A percentile compares a stretch with the other conserved stretches of the same genome.
Conservation (phyloP, 2,329 filamentous ascomycete species). For the Thielaviopsis populi region DNA sequence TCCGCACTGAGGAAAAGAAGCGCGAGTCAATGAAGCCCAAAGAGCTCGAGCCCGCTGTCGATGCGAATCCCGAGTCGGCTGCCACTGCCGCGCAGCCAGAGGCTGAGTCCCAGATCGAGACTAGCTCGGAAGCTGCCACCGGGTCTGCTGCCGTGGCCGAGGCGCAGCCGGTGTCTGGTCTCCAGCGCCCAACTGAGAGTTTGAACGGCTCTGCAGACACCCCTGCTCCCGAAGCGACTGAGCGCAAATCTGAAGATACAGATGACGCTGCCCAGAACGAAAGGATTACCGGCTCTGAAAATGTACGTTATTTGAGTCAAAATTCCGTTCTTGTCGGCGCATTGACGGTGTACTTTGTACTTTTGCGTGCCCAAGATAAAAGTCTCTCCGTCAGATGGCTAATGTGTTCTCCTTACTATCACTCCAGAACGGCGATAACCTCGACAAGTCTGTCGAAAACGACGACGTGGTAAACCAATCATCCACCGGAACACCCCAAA, state of each 20-base stretch:
- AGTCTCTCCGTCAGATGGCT: background rate
- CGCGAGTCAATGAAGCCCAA: slow-evolving; percentile 49
- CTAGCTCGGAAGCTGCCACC: slow-evolving; percentile 1
- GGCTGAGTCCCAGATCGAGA: slow-evolving; percentile 4
- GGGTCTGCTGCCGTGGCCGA: slow-evolving; percentile 3
- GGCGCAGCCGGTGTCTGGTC: background rate
- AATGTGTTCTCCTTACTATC: background rate
- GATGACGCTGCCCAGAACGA: slow-evolving; percentile 1
- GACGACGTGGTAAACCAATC: background rate
- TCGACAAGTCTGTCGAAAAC: background rate
- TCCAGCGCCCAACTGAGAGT: background rate
- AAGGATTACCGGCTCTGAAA: background rate
- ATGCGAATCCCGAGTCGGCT: slow-evolving; percentile 13
- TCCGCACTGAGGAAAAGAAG: slow-evolving; percentile 86
- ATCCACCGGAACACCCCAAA: background rate
- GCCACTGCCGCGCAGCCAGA: slow-evolving; percentile 19
- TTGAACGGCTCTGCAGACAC: background rate
- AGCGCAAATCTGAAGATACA: background rate
- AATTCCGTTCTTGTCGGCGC: background rate
- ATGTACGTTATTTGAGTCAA: slow-evolving; percentile 31
- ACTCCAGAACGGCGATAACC: background rate
- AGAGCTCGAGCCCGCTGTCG: slow-evolving; percentile 22
- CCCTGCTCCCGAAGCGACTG: slow-evolving; percentile 9
- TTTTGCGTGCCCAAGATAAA: background rate
- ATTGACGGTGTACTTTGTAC: background rate